Conservation (phyloP, 163 green algal genomes). For the Scenedesmus sp. region DNA sequence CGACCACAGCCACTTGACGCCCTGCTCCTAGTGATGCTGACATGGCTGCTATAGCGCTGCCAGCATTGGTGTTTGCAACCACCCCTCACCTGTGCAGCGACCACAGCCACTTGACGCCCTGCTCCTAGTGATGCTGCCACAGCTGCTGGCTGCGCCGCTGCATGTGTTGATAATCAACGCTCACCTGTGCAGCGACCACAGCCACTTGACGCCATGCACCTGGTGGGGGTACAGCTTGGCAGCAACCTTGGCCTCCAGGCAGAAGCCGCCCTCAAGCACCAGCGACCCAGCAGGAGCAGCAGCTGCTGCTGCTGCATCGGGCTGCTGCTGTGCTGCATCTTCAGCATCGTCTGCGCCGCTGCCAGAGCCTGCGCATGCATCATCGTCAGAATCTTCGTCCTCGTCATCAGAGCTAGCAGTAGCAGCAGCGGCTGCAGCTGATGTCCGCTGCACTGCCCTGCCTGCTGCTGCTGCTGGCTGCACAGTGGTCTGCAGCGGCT, state of each 20-base stretch:
- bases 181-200: conserved; percentile 73
- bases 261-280: conserved; percentile 61
- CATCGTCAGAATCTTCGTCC: background rate
- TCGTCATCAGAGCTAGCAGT: background rate
- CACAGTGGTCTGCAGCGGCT: background rate
- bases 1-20: conserved; percentile 84
- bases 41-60: too few relatives aligned
- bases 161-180: background rate
- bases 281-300: conserved; percentile 44
- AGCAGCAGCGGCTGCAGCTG: background rate
- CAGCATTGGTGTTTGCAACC: too few relatives aligned
- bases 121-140: background rate
- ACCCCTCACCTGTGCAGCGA: background rate
- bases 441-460: background rate
- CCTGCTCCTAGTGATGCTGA: conserved; percentile 72
- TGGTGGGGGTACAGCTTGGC: conserved; percentile 83
- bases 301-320: conserved; percentile 13
- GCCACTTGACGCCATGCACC: conserved; percentile 83
- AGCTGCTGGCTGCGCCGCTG: too few relatives aligned
- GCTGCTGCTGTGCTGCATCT: background rate
- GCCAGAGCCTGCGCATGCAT: background rate
- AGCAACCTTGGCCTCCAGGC: conserved; percentile 54
- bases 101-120: background rate
- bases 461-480: conserved; percentile 27
- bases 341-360: background rate